These are phyloP conservation scores for Lepidium campestre DNA, from an alignment of 441 rosid species.

Conservation along the genomic window DNA sequence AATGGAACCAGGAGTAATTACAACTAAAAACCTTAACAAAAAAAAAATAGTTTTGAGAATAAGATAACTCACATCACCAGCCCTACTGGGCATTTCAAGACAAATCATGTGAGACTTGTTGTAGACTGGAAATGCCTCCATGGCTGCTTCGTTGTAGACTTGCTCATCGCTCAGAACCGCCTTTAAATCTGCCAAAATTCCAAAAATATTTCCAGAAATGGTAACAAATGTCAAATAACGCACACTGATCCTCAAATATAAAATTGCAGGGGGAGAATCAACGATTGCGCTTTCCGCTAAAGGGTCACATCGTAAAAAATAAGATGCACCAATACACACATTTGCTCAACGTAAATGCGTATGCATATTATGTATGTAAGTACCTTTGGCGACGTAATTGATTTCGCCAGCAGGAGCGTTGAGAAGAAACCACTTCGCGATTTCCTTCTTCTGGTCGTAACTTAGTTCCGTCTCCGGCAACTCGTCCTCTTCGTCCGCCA, in stretches of 20 bases:
- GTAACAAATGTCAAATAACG: conserved; percentile 1
- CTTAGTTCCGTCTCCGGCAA: conserved; percentile 46
- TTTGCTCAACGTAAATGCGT: background rate
- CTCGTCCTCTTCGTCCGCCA: conserved; percentile 53
- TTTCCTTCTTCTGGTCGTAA: conserved; percentile 80
- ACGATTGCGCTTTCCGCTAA: background rate
- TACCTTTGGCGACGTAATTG: conserved; percentile 47
- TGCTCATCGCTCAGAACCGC: conserved; percentile 61
- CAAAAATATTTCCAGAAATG: background rate
- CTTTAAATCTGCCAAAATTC: conserved; percentile 55
- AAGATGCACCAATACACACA: background rate
- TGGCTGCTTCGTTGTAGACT: conserved; percentile 67
- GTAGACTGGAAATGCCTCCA: conserved; percentile 76
- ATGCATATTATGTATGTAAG: background rate
- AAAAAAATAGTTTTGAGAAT: background rate
- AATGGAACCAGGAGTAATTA: too few relatives aligned
- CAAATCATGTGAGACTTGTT: conserved; percentile 88
- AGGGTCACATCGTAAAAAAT: background rate
- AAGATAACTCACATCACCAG: conserved; percentile 61
- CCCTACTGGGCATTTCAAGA: conserved; percentile 61
- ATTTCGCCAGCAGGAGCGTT: conserved; percentile 95
- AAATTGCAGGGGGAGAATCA: background rate
- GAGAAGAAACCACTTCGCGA: conserved; percentile 98
- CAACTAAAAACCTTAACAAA: background rate
- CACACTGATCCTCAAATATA: background rate